phyloP scores from a whole-genome alignment of 768 basidiomycete species.

The Lactarius quietus region DNA sequence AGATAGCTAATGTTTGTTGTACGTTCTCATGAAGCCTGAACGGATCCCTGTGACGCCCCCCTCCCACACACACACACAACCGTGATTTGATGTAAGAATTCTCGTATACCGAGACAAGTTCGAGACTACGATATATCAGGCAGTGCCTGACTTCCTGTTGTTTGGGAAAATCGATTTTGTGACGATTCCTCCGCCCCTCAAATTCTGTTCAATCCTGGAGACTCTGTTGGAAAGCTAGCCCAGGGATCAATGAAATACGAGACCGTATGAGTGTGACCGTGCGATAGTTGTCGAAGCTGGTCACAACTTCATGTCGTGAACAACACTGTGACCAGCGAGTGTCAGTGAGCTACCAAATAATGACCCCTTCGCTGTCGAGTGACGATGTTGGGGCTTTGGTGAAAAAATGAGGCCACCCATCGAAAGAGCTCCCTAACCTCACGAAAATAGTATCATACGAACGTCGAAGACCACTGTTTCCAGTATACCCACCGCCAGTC shows the following conservation, averaged over 20 bases:
- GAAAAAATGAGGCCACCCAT: slow-evolving; percentile 22
- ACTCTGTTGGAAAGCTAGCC: slow-evolving; percentile 28
- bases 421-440: slow-evolving; percentile 24
- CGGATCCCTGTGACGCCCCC: slow-evolving; percentile 14
- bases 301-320: not conserved
- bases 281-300: slow-evolving; percentile 50
- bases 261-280: slow-evolving; percentile 5
- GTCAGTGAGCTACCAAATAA: slow-evolving; percentile 65
- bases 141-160: slow-evolving; percentile 54
- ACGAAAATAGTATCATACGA: slow-evolving; percentile 17
- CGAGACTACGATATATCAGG: slow-evolving; percentile 41
- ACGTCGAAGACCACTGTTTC: slow-evolving; percentile 26
- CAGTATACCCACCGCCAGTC: slow-evolving; percentile 20
- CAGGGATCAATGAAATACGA: too few species aligned
- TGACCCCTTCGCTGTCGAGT: slow-evolving; percentile 45
- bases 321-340: slow-evolving; percentile 44
- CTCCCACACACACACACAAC: too few species aligned
- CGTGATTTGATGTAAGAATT: slow-evolving; percentile 50
- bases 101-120: slow-evolving; percentile 49
- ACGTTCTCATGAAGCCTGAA: slow-evolving; percentile 18
- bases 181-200: not conserved
- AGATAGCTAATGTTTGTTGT: not conserved
- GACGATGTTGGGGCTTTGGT: slow-evolving; percentile 26
- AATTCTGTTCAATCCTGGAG: slow-evolving; percentile 28
- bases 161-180: slow-evolving; percentile 39